phyloP scores from a whole-genome alignment of 257 asterid species.

The Echium plantagineum region DNA sequence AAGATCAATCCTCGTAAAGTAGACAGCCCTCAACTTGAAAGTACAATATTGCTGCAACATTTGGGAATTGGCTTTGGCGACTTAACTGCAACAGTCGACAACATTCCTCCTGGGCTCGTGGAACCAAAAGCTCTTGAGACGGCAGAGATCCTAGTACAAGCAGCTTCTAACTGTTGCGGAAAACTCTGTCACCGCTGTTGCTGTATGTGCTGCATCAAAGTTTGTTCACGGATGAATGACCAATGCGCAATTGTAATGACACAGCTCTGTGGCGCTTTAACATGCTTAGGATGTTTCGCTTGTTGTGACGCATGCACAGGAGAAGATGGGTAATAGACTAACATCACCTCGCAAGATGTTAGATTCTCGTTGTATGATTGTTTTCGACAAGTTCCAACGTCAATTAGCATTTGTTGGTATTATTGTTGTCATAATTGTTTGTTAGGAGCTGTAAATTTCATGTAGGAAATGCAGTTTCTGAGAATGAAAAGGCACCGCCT shows the following conservation, averaged over 20 bases:
- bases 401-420: no score
- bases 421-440: no score
- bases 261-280: slow-evolving; percentile 58
- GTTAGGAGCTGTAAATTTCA: no score
- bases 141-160: slow-evolving; percentile 52
- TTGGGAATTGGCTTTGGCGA: slow-evolving; percentile 70
- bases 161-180: slow-evolving; percentile 67
- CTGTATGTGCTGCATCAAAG: slow-evolving; percentile 65
- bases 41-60: slow-evolving; percentile 15
- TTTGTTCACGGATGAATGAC: slow-evolving; percentile 56
- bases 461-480: no score
- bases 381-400: no score
- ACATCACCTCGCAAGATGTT: neutral
- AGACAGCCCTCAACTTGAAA: slow-evolving; percentile 34
- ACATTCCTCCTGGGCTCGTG: slow-evolving; percentile 45
- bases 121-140: slow-evolving; percentile 29
- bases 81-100: slow-evolving; percentile 53
- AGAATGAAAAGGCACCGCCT: no score
- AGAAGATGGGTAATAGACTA: neutral
- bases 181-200: slow-evolving; percentile 54
- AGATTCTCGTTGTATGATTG: neutral
- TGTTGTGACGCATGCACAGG: slow-evolving; percentile 17
- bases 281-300: slow-evolving; percentile 59
- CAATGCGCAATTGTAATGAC: slow-evolving; percentile 61
- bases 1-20: slow-evolving; percentile 24